These are phyloP conservation scores for Westerdykella sp. DNA, from an alignment of 2,329 filamentous ascomycete species.

Conservation along the genomic window DNA sequence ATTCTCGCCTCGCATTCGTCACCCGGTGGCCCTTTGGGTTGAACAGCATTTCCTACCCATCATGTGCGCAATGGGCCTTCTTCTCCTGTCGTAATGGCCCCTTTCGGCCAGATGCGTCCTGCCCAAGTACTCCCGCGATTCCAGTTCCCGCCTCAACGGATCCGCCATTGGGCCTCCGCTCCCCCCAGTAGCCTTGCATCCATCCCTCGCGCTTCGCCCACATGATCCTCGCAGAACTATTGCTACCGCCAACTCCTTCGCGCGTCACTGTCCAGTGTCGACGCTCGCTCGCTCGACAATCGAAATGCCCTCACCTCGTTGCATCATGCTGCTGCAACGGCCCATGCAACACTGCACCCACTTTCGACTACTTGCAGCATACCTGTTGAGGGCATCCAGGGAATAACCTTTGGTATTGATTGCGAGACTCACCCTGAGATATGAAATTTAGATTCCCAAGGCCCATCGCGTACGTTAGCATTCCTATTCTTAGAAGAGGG, in stretches of 20 bases:
- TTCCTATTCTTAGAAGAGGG: constrained; percentile 19
- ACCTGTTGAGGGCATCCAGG: constrained; percentile 3
- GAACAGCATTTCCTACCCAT: constrained; percentile 13
- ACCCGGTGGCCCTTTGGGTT: constrained; percentile 17
- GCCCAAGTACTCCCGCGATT: constrained; percentile 25
- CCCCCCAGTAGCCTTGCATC: constrained; percentile 12
- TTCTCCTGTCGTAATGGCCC: constrained; percentile 3
- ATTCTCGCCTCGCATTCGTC: constrained; percentile 13
- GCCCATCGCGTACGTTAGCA: constrained; percentile 4
- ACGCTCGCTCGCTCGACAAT: neutral
- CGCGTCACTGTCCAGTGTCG: constrained; percentile 6
- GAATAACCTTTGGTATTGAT: constrained; percentile 11
- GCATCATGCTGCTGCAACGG: constrained; percentile 5
- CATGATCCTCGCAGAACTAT: constrained; percentile 5
- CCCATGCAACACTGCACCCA: constrained; percentile 16
- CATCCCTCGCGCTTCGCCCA: constrained; percentile 3
- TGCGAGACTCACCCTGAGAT: constrained; percentile 6
- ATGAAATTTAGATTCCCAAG: constrained; percentile 14
- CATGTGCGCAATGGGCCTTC: constrained; percentile 14
- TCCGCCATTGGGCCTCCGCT: constrained; percentile 6
- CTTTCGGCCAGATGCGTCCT: constrained; percentile 18
- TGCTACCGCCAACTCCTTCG: constrained; percentile 7
- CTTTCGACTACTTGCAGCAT: constrained; percentile 17
- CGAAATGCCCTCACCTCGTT: constrained; percentile 6
- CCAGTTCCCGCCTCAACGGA: constrained; percentile 18